Conservation (phyloP, 495 filamentous ascomycete genomes). For the Podospora bellae-mahoneyi region DNA sequence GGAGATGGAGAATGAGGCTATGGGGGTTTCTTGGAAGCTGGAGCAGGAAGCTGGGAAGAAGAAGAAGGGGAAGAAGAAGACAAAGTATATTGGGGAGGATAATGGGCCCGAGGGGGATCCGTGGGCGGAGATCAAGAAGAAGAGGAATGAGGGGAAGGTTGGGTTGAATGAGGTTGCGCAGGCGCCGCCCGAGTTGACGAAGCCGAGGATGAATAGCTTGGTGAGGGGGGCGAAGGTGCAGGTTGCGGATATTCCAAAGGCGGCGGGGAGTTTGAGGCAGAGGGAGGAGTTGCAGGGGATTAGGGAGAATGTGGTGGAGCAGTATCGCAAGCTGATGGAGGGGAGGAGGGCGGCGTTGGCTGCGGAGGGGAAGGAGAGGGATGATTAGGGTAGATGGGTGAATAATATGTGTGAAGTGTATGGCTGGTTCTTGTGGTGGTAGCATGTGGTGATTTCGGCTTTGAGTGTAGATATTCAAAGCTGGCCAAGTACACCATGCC, state of each 20-base stretch:
- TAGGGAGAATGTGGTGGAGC: slow-evolving; percentile 72
- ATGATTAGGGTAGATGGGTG: background rate
- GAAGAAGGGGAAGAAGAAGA: slow-evolving; percentile 55
- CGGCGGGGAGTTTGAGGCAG: slow-evolving; percentile 73
- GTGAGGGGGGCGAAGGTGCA: slow-evolving; percentile 67
- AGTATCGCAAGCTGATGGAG: slow-evolving; percentile 77
- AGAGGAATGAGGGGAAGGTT: slow-evolving; percentile 55
- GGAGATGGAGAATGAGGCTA: slow-evolving; percentile 56
- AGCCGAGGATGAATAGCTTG: slow-evolving; percentile 66
- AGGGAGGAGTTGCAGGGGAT: slow-evolving; percentile 77
- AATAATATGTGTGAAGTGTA: background rate
- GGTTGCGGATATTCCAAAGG: slow-evolving; percentile 69
- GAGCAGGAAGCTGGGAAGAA: slow-evolving; percentile 40
- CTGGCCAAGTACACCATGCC: background rate
- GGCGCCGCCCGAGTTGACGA: slow-evolving; percentile 72
- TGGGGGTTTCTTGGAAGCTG: slow-evolving; percentile 55
- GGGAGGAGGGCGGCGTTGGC: slow-evolving; percentile 46
- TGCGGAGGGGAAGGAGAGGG: background rate
- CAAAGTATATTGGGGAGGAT: slow-evolving; percentile 40
- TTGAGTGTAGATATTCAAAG: too few species aligned
- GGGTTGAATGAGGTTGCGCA: slow-evolving; percentile 74
- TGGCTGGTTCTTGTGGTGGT: background rate
- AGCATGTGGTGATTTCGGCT: background rate
- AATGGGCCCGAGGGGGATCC: slow-evolving; percentile 59
- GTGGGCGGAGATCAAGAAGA: slow-evolving; percentile 69